phyloP scores from a whole-genome alignment of 2,329 filamentous ascomycete genomes.

The Mollisiaceae sp. region DNA sequence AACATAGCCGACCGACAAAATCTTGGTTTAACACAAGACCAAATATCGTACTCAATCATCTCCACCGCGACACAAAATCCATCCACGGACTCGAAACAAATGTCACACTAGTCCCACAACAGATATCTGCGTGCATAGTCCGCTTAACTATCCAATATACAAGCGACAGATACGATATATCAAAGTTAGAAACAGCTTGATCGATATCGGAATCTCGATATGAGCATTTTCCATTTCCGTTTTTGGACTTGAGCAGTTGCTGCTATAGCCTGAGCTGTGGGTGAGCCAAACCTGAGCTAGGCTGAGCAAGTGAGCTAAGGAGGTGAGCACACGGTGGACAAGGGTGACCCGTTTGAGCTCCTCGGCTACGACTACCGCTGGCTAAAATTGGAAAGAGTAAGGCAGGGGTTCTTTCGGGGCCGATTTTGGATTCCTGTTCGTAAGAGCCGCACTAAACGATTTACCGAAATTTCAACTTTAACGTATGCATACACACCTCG shows the following conservation, averaged over 20 bases:
- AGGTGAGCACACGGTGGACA: not conserved
- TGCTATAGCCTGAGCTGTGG: slow-evolving; percentile 7
- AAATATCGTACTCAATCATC: not conserved
- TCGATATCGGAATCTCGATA: too few relatives aligned
- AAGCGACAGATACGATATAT: too few relatives aligned
- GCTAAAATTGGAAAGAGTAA: slow-evolving; percentile 21
- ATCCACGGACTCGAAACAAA: too few relatives aligned
- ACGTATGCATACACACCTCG: slow-evolving; percentile 3
- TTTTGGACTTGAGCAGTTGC: not conserved
- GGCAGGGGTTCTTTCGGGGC: slow-evolving; percentile 16
- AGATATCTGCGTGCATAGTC: too few relatives aligned
- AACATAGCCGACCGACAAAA: not conserved
- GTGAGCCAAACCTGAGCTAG: too few relatives aligned
- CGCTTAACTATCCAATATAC: too few relatives aligned
- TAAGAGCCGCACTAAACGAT: slow-evolving; percentile 18
- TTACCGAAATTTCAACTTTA: slow-evolving; percentile 14
- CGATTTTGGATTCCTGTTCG: slow-evolving; percentile 15
- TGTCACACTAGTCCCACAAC: too few relatives aligned
- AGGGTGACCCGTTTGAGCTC: not conserved
- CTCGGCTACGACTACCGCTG: slow-evolving; percentile 11
- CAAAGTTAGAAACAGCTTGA: too few relatives aligned
- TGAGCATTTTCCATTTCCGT: not conserved
- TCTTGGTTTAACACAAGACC: not conserved
- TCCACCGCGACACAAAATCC: not conserved
- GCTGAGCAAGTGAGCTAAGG: not conserved